Evolutionary conservation across 1,284 basidiomycete species (phyloP), one percentile per base, ranked within the genome.

Genomic region (Tylopilus orsonianus): DNA sequence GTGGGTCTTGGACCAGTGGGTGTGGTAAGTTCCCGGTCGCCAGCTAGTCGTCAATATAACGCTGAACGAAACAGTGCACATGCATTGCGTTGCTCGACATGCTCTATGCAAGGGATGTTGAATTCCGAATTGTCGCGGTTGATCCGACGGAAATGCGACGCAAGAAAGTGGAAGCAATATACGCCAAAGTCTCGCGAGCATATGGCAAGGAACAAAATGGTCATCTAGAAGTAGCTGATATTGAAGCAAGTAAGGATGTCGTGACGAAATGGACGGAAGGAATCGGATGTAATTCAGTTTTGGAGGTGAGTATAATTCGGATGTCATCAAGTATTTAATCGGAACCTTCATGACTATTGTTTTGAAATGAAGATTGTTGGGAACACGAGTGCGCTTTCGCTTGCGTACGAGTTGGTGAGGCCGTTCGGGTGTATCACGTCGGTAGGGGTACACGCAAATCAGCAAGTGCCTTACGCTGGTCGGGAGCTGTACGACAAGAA

Each of bases 381-480:
- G 8, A 84, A 87, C 56, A 76, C 76, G 41, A 74, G 75, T 34
- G 90, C 91, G 0, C 69, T 94, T 19, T 71, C 74, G 13, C 75
- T 89, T n/a, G 80, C 89, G 1, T 85, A 92, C 58, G 77, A 87
- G 13, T 74, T 95, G 33, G 84, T 92, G 26, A 78, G 88, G 27
- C 82, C 89, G 2, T 93, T 88, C 59, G 93, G 92, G 6, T 83
- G 83, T 12, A 82, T 95, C 51, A 79, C 78, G 27, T 90, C 86
- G 5, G 87, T 91, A 18, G 92, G 92, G 6, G 87, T 90, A 13
- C 85, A 87, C 51, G 76, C 80, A 47, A 71, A 68, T 37, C 71
- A 71, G 0, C 72, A 66, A 8, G 54, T 87, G 26, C 85, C 85
- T 0, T 82, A 83, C 56, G 80, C 73, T 7, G 84, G 85, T 12